Base-by-base conservation (phyloP, 768 basidiomycete species). In the Rhodotorula sphaerocarpa region DNA sequence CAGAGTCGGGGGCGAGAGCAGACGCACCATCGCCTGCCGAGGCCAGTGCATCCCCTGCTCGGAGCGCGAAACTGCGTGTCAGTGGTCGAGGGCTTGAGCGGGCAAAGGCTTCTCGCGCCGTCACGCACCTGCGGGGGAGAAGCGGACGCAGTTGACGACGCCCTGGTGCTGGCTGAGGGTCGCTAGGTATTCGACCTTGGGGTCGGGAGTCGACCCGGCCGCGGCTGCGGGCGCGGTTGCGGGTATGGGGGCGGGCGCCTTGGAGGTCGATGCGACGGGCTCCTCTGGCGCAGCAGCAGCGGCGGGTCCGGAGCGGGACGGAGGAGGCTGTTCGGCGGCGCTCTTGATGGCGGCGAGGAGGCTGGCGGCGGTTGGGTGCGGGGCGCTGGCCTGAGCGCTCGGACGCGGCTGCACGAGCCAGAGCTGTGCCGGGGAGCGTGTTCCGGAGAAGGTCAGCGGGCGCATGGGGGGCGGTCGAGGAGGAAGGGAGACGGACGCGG, bases 111-210 rank as follows among this genome's bases (percentile, higher is more conserved):
- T 25, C 4, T 9, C 7, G 30, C 7, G 3, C 10, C 45, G 2
- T 18, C 7, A 47, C 46, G 27, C 72, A 87, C 93, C 95, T 70
- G 87, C 91, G 15, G 95, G 95, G 71, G 88, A 92, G 77, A 87
- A 99, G 50, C 95, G 79, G 31, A 93, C 93, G 11, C 95, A 93
- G 68, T 99, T 99, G 55, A 99, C 93, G 6, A 91, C 84, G 23
- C 88, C 90, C 20, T 88, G 89, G 75, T 99, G 95, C 73, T 90
- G 83, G 71, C 81, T 86, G 57, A 99, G 81, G 0, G 95, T 97
- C 7, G 95, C 86, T 33, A 97, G 84, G 73, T 96, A 99, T 74
- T 97, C 95, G 47, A 93, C 88, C 63, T 90, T 83, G n/a, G 95
- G 88, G 1, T 82, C 53, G 60, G 46, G 55, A 33, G n/a, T n/a